Evolutionary conservation across 75 land plant species (phyloP), one percentile per base, ranked within the genome.

Genomic region (Selaginella moellendorffii): DNA sequence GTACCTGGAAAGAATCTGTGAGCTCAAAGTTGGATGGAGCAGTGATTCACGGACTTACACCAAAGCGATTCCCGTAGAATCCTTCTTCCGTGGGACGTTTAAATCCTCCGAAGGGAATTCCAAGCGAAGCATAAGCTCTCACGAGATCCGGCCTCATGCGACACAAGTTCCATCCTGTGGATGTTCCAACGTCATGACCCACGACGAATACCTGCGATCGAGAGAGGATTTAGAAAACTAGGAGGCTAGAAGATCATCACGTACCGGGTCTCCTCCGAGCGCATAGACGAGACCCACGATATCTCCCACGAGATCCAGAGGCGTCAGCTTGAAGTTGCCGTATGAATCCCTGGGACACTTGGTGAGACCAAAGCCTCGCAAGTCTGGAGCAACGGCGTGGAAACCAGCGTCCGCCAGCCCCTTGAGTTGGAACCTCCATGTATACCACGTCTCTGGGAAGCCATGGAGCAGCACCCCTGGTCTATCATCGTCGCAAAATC

Each of bases 381-480:
- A 26, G 24, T 72, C 74, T 8, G 63, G 61, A 1, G 74, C 72
- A 59, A 72, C 31, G 27, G 71, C 74, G 19, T 28, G 61, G 26
- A 54, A 72, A 17, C 74, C 74, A 26, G 74, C 72, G 24, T 72
- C 42, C 31, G 74, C 71, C 1, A 72, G 10, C 17, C 70, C 71
- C 12, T 65, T 31, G 58, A 72, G 66, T 62, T 72, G 74, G 31
- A 65, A 30, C 1, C 30, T 60, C 54, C 54, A 76, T 62, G 52
- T 42, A 31, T 30, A 25, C 70, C 63, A 42, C 0, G 62, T 19
- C 28, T 28, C 63, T 2, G 61, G 52, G 52, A 64, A 53, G 28
- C 72, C 72, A 65, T 65, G 69, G 18, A 64, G 31, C 26, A 53
- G 18, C 25, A 65, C 51, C 27, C 82, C 83, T 62, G 29, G n/a